A percentile compares a stretch with the other conserved stretches of the same genome.
These are phyloP conservation scores for Hypomyces rosellus DNA, from an alignment of 2,329 filamentous ascomycete species.

Conservation along the genomic window DNA sequence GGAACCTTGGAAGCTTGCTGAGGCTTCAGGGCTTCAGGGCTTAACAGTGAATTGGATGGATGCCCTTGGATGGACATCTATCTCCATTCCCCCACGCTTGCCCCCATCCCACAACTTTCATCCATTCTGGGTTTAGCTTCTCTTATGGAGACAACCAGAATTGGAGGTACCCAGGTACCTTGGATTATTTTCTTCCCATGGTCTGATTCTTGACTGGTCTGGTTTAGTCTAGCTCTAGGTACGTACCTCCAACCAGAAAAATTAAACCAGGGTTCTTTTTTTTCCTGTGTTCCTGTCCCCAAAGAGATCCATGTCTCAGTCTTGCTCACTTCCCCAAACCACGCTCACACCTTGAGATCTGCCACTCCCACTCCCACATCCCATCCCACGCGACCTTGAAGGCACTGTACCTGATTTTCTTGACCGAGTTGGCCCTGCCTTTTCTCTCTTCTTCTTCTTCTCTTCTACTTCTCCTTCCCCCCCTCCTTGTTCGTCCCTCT, in stretches of 20 bases:
- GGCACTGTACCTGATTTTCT: constrained; percentile 6
- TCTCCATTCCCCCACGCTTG: too few species aligned
- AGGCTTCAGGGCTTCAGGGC: too few species aligned
- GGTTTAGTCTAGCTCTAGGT: not conserved
- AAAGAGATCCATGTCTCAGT: not conserved
- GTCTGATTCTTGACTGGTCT: not conserved
- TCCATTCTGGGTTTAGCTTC: too few species aligned
- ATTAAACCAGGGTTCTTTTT: not conserved
- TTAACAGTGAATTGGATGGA: too few species aligned
- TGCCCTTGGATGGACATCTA: too few species aligned
- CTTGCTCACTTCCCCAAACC: not conserved
- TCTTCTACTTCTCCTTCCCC: not conserved
- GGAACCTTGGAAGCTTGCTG: too few species aligned
- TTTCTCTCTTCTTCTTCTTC: constrained; percentile 3
- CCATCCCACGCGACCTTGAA: constrained; percentile 11
- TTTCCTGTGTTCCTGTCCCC: not conserved
- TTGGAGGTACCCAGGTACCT: too few species aligned
- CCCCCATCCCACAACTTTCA: too few species aligned
- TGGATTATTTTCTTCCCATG: not conserved
- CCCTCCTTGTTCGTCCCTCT: not conserved
- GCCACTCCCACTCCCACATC: constrained; percentile 6
- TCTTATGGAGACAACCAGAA: not conserved
- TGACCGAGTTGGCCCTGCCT: constrained; percentile 7
- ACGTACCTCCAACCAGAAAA: not conserved
- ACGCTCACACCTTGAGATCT: not conserved